These are phyloP conservation scores for Cytospora leucostoma DNA, from an alignment of 2,329 filamentous ascomycete genomes.

Conservation along the genomic window DNA sequence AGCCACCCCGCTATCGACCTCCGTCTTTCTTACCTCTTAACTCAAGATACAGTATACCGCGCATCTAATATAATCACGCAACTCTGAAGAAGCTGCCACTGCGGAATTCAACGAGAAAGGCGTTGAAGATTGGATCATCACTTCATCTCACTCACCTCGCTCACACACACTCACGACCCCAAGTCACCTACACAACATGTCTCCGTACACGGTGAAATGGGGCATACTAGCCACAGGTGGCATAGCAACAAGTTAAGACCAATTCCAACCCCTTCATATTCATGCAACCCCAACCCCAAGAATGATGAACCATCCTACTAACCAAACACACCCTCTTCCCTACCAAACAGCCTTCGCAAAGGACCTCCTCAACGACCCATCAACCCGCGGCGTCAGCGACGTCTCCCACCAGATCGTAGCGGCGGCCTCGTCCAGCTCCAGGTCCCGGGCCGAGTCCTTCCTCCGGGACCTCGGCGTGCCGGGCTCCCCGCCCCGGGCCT, in stretches of 20 bases:
- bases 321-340: neutral
- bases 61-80: no score
- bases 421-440: constrained; percentile 76
- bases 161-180: neutral
- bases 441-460: constrained; percentile 70
- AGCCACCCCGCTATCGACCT: no score
- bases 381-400: constrained; percentile 67
- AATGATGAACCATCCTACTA: neutral
- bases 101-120: neutral
- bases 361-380: constrained; percentile 76
- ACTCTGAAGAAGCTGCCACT: neutral
- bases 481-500: constrained; percentile 65
- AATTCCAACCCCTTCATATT: neutral
- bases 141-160: neutral
- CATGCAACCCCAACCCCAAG: neutral
- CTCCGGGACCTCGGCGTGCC: constrained; percentile 71
- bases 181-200: constrained; percentile 36
- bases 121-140: neutral
- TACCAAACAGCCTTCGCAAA: constrained; percentile 61
- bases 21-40: no score
- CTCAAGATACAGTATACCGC: no score
- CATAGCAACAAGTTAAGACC: constrained; percentile 45
- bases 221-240: constrained; percentile 63
- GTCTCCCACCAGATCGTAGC: constrained; percentile 77
- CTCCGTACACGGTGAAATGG: constrained; percentile 57